Conservation (phyloP, 345 rosid genomes). For the Moricandia moricandioides region DNA sequence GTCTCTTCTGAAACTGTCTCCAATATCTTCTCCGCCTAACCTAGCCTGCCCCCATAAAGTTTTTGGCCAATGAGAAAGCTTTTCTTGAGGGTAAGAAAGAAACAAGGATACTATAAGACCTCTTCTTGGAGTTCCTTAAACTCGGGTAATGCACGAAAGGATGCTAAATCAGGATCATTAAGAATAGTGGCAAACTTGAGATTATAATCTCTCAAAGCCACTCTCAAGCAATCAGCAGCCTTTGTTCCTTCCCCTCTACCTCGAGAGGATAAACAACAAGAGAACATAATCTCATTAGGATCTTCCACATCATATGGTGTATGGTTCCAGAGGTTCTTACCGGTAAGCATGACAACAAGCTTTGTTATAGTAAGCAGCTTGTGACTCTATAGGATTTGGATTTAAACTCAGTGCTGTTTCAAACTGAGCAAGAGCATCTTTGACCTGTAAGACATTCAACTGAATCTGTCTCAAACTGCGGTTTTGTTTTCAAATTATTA, state of each 20-base stretch:
- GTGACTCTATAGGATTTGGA: conserved; percentile 75
- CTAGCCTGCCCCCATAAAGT: conserved; percentile 55
- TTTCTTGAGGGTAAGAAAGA: neutral
- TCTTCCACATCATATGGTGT: neutral
- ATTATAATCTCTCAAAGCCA: conserved; percentile 78
- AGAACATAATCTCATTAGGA: neutral
- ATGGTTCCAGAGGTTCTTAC: conserved; percentile 36
- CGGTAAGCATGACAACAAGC: conserved; percentile 89
- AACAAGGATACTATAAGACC: conserved; percentile 36
- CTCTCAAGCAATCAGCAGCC: conserved; percentile 78
- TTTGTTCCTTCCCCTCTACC: conserved; percentile 81
- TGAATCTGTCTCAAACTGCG: neutral
- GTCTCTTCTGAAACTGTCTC: conserved; percentile 83
- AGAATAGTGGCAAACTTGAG: conserved; percentile 89
- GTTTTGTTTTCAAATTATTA: too few relatives aligned
- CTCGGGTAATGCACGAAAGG: conserved; percentile 89
- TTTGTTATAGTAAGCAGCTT: conserved; percentile 93
- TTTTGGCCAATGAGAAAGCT: neutral
- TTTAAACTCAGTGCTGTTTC: conserved; percentile 74
- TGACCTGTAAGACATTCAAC: conserved; percentile 50
- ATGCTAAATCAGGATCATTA: conserved; percentile 94
- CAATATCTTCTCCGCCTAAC: conserved; percentile 93
- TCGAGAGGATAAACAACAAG: conserved; percentile 20
- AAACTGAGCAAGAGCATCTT: conserved; percentile 77
- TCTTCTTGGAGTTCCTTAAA: conserved; percentile 95